Base-by-base conservation (phyloP, 163 green algal genomes). In the Trebouxiophyceae sp. region DNA sequence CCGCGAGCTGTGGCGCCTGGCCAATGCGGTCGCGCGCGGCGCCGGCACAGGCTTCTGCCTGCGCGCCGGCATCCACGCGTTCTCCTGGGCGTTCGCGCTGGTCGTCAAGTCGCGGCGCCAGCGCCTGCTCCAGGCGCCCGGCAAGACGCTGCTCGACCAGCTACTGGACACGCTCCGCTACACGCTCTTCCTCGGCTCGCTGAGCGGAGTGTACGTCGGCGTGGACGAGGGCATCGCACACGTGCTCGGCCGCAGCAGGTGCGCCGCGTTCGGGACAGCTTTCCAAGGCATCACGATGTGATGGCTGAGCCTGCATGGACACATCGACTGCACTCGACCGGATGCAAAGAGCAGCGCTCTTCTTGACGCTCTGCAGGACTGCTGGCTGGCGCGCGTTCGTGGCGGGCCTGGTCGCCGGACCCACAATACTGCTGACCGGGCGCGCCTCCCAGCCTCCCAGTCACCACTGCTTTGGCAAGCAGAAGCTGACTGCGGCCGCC, bases 371-470 rank as follows among this genome's bases (percentile, higher is more conserved):
- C 26, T 67, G 60, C 72, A 90, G 86, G 63, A 91, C 88, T 23
- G 62, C 77, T 2, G 68, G 69, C 2, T 97, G 87, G 86, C 76
- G 92, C 4, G 81, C 84, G 1, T 68, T 94, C 33, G 68, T 88
- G 1, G 86, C 90, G 30, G 91, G 91, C 1, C 57, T 73, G 20
- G 62, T 81, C 19, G 90, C 90, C 24, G 92, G 88, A 1, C 89
- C 91, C 2, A 74, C 87, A 2, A 63, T 97, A 24, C 79, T 93
- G 54, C 75, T 96, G 3, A 89, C 88, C 19, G 92, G 86, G 71
- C 85, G 45, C 64, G 30, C 29, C 31, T 46, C n/a, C n/a, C n/a
- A n/a, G n/a, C n/a, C n/a, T n/a, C n/a, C n/a, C n/a, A n/a, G n/a
- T n/a, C n/a, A n/a, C n/a, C n/a, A n/a, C n/a, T n/a, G n/a, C n/a